Base-by-base conservation (phyloP, 805 yeast species). In the Cyberlindnera mrakii region DNA sequence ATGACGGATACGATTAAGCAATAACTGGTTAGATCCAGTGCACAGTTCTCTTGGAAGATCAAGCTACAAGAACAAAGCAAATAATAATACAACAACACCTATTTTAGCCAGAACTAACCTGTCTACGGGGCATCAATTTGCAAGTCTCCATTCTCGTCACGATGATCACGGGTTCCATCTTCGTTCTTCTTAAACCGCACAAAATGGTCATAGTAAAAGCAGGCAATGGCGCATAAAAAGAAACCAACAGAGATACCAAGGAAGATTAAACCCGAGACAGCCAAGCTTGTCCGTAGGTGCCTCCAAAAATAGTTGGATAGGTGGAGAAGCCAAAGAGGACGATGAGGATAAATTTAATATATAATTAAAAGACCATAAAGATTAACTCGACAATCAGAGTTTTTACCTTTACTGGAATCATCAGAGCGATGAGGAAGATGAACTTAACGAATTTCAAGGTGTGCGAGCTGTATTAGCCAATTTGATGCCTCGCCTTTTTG, bases 291-390 rank as follows among this genome's bases (percentile, higher is more conserved):
- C 3, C 48, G 59, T 84, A 82, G 23, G 71, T 75, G 30, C 83
- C 85, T 56, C 76, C 67, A 65, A 82, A 84, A 47, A 84, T 83
- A 40, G 83, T 76, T 8, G 89, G 89, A 64, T 71, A 82, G 4
- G 88, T 88, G 55, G 83, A 83, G 69, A 83, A 84, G 0, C 88
- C 90, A 51, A 83, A 84, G 43, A 84, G 64, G 3, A 84, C 88
- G 1, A 90, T 88, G 64, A 83, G 83, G 40, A 84, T 75, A 56
- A 84, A 82, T 0, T 89, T 83, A 46, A 80, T 75, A 60, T 84
- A 84, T 40, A 82, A 61, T 25, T 87, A 78, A 57, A 82, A 78
- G 18, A 79, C 77, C 39, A 78, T 60, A 31, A 85, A 90, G 52
- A 85, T 85, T 42, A 93, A 91, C 53, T 85, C 95, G 30, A 74